These are phyloP conservation scores for Aureobasidium leucospermi DNA, from an alignment of 2,329 filamentous ascomycete genomes.

Conservation along the genomic window DNA sequence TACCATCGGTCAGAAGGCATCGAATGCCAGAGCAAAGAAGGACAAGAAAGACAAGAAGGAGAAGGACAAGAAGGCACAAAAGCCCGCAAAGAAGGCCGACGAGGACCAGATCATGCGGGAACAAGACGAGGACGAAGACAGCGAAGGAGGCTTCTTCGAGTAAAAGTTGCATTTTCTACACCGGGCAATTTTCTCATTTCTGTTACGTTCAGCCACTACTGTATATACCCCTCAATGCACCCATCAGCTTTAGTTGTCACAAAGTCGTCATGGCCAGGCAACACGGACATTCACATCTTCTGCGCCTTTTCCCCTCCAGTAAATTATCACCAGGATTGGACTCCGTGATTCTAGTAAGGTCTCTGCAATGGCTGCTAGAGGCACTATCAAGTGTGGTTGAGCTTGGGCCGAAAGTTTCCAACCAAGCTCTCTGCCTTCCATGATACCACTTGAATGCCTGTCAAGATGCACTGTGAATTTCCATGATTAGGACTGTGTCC, in stretches of 20 bases:
- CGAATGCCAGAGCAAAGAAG: constrained; percentile 11
- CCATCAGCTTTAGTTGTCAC: not conserved
- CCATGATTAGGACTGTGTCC: too few relatives aligned
- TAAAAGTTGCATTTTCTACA: not conserved
- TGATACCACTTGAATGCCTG: too few relatives aligned
- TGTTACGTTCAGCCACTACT: not conserved
- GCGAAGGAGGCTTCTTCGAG: constrained; percentile 32
- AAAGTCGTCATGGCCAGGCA: not conserved
- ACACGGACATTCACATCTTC: too few relatives aligned
- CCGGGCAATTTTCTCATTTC: not conserved
- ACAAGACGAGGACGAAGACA: constrained; percentile 26
- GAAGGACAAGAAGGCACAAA: constrained; percentile 5
- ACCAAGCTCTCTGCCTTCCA: too few relatives aligned
- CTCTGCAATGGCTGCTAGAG: too few relatives aligned
- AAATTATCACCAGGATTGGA: too few relatives aligned
- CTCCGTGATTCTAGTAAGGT: too few relatives aligned
- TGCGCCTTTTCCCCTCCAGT: too few relatives aligned
- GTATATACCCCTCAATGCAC: constrained; percentile 10
- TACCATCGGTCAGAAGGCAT: not conserved
- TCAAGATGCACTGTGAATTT: too few relatives aligned
- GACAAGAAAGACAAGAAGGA: constrained; percentile 8
- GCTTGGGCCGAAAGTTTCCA: too few relatives aligned
- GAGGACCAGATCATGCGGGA: constrained; percentile 9
- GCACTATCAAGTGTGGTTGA: too few relatives aligned
- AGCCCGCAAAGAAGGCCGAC: constrained; percentile 4